phyloP scores from a whole-genome alignment of 2,329 filamentous ascomycete genomes.

The Byssothecium circinans region DNA sequence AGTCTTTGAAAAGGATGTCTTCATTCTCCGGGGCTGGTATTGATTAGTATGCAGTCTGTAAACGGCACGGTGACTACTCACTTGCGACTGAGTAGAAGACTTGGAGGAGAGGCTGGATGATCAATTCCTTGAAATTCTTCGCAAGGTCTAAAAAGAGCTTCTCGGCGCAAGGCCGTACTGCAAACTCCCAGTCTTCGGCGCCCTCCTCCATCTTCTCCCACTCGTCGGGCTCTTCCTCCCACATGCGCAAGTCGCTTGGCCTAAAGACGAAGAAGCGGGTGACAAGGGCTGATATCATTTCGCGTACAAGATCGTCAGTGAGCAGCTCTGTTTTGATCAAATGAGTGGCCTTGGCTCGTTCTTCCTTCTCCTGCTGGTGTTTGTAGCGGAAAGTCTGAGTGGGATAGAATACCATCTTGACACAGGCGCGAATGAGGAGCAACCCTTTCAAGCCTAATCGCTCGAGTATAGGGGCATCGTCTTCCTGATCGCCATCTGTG shows the following conservation, averaged over 20 bases:
- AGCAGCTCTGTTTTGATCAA: constrained; percentile 74
- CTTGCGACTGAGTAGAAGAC: constrained; percentile 81
- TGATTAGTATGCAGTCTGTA: constrained; percentile 17
- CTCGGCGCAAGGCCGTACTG: constrained; percentile 88
- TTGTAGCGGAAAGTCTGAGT: constrained; percentile 82
- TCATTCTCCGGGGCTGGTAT: constrained; percentile 57
- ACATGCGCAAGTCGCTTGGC: constrained; percentile 80
- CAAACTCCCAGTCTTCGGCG: constrained; percentile 82
- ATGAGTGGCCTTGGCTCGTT: constrained; percentile 70
- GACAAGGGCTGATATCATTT: constrained; percentile 82
- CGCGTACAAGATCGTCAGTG: constrained; percentile 72
- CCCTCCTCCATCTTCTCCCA: constrained; percentile 92
- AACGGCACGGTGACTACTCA: constrained; percentile 40
- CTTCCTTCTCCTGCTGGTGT: constrained; percentile 71
- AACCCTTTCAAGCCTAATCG: constrained; percentile 81
- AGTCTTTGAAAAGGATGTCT: constrained; percentile 85
- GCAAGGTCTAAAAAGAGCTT: constrained; percentile 91
- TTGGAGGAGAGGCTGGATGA: constrained; percentile 75
- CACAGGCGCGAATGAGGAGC: constrained; percentile 76
- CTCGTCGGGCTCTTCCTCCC: constrained; percentile 92
- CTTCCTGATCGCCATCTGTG: constrained; percentile 51
- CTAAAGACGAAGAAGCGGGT: constrained; percentile 87
- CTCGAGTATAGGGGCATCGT: constrained; percentile 66
- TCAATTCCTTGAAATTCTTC: constrained; percentile 80
- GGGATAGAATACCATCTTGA: constrained; percentile 82